Percentiles rank a stretch among this genome's conserved stretches.
Conservation (phyloP, 768 basidiomycete genomes). For the Glaciozyma martinii region DNA sequence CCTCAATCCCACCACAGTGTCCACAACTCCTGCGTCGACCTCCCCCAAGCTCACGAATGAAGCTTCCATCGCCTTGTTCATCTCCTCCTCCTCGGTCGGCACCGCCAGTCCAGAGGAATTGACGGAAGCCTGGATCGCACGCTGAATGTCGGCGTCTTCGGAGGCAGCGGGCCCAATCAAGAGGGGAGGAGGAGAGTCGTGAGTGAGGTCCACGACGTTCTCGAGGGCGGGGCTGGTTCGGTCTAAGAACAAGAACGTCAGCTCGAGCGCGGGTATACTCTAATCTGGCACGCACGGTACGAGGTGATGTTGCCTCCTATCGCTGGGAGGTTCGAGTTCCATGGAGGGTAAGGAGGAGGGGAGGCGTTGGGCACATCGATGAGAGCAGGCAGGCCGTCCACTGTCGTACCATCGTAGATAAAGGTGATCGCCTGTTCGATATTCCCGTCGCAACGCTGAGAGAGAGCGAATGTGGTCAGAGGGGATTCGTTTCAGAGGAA, state of each 20-base stretch:
- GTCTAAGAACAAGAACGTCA: not conserved
- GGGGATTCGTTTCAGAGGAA: not conserved
- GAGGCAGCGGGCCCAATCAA: not conserved
- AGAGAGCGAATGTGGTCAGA: not conserved
- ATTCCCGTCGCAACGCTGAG: constrained; percentile 8
- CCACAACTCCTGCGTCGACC: constrained; percentile 2
- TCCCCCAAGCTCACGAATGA: constrained; percentile 9
- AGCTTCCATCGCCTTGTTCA: constrained; percentile 20
- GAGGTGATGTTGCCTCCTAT: not conserved
- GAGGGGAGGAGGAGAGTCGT: not conserved
- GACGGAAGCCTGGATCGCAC: constrained; percentile 4
- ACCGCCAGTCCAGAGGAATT: too few species aligned
- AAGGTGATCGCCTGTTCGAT: not conserved
- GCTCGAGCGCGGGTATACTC: not conserved
- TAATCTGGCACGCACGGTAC: not conserved
- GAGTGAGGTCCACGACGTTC: constrained; percentile 13
- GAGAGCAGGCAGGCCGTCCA: constrained; percentile 1
- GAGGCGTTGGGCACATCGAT: not conserved
- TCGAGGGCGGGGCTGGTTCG: not conserved
- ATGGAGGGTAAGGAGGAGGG: constrained; percentile 5
- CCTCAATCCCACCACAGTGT: not conserved
- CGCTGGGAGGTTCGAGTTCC: not conserved
- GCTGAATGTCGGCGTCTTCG: constrained; percentile 10
- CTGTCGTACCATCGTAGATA: not conserved
- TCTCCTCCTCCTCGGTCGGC: constrained; percentile 13